Percentiles rank a stretch among this genome's conserved stretches.
These are phyloP conservation scores for Mortierella sp. DNA, from an alignment of 371 early-diverging fungal species.

Conservation along the genomic window DNA sequence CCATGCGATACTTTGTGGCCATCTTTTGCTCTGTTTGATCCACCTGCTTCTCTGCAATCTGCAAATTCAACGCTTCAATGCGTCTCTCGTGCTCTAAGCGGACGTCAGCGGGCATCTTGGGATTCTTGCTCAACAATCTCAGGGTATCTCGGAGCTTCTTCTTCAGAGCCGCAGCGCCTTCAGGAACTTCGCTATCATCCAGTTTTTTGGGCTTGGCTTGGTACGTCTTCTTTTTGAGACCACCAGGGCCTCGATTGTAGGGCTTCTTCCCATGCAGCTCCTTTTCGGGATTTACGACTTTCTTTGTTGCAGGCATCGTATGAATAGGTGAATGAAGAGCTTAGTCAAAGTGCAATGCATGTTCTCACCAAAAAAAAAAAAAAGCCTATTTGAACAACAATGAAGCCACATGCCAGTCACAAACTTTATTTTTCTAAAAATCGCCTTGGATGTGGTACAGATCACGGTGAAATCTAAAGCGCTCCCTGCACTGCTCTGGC, in stretches of 20 bases:
- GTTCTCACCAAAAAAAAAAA: slow-evolving; percentile 25
- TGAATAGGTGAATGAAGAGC: not conserved
- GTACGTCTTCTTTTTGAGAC: slow-evolving; percentile 36
- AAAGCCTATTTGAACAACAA: slow-evolving; percentile 4
- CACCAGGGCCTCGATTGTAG: slow-evolving; percentile 31
- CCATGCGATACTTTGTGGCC: slow-evolving; percentile 52
- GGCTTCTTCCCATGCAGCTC: slow-evolving; percentile 52
- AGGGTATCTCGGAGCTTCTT: slow-evolving; percentile 57
- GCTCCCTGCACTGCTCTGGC: slow-evolving; percentile 28
- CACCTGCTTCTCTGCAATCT: slow-evolving; percentile 54
- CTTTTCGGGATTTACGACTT: slow-evolving; percentile 54
- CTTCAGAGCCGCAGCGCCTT: slow-evolving; percentile 43
- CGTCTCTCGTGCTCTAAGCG: slow-evolving; percentile 43
- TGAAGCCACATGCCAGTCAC: slow-evolving; percentile 13
- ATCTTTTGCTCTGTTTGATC: slow-evolving; percentile 53
- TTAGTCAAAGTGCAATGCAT: not conserved
- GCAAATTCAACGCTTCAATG: slow-evolving; percentile 51
- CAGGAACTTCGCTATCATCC: slow-evolving; percentile 37
- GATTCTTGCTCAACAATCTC: slow-evolving; percentile 36
- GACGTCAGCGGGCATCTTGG: slow-evolving; percentile 52
- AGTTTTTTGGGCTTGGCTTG: slow-evolving; percentile 47
- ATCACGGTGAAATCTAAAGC: slow-evolving; percentile 25
- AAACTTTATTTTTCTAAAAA: not conserved
- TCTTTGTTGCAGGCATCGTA: slow-evolving; percentile 44
- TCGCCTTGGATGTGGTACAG: slow-evolving; percentile 28